Conservation (phyloP, 768 basidiomycete genomes). For the Tricholoma flavovirens region DNA sequence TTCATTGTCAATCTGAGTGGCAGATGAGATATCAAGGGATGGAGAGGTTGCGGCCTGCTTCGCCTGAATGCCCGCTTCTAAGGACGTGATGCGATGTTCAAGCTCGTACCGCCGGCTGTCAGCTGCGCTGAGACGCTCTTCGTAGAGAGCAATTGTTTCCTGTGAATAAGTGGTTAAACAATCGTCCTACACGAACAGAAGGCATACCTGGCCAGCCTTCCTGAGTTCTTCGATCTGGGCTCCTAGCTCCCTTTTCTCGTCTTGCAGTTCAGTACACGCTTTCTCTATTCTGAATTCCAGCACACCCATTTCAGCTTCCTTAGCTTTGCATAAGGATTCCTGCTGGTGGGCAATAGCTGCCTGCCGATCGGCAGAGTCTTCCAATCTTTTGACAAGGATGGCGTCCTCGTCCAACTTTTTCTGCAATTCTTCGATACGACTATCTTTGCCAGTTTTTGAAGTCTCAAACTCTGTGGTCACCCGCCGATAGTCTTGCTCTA, state of each 20-base stretch:
- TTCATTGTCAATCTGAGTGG: constrained; percentile 93
- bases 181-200: constrained; percentile 2
- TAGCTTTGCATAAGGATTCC: constrained; percentile 44
- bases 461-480: constrained; percentile 38
- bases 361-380: constrained; percentile 47
- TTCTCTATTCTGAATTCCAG: constrained; percentile 37
- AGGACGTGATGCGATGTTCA: constrained; percentile 53
- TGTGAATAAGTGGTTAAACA: constrained; percentile 21
- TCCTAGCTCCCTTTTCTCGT: constrained; percentile 64
- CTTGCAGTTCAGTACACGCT: constrained; percentile 27
- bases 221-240: constrained; percentile 79
- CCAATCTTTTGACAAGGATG: constrained; percentile 40
- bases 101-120: constrained; percentile 74
- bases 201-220: constrained; percentile 76
- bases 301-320: constrained; percentile 54
- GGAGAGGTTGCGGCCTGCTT: constrained; percentile 22
- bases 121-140: constrained; percentile 72
- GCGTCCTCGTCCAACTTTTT: constrained; percentile 34
- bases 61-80: constrained; percentile 41
- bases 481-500: constrained; percentile 40
- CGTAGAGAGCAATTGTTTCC: constrained; percentile 95
- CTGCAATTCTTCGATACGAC: constrained; percentile 25
- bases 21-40: constrained; percentile 44
- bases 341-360: constrained; percentile 46
- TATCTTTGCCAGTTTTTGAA: constrained; percentile 39